Evolutionary conservation across 2,329 filamentous ascomycete genomes (phyloP).

Genomic region (Neofusicoccum kwambonambiense): DNA sequence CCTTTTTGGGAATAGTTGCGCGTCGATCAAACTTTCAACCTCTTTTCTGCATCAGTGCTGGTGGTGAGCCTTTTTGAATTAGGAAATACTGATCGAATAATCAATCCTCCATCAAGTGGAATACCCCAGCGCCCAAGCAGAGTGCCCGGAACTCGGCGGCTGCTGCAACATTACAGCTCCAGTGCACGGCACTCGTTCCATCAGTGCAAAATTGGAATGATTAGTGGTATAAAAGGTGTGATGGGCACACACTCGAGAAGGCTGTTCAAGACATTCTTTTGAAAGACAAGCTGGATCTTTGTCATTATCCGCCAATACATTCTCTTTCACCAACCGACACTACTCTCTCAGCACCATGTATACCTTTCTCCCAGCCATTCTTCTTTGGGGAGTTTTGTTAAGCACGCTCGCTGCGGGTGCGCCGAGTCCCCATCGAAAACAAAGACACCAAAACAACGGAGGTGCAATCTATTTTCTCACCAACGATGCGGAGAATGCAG

Average conservation of each 20-base stretch:
- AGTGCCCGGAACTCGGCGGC: too few species aligned
- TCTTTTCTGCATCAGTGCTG: not conserved
- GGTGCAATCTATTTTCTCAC: slow-evolving; percentile 59
- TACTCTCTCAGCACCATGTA: too few species aligned
- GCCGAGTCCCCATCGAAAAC: not conserved
- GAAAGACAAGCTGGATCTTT: not conserved
- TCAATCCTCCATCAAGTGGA: not conserved
- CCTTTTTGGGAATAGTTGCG: not conserved
- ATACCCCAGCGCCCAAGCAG: too few species aligned
- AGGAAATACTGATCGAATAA: not conserved
- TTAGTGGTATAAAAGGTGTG: not conserved
- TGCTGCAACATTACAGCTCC: too few species aligned
- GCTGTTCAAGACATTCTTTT: too few species aligned
- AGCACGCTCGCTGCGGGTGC: not conserved
- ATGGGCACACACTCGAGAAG: not conserved
- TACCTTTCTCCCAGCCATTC: not conserved
- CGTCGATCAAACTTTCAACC: not conserved
- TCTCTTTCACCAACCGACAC: too few species aligned
- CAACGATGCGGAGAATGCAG: slow-evolving; percentile 51
- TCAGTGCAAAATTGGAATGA: not conserved
- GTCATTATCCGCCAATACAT: too few species aligned
- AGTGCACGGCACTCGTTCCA: not conserved
- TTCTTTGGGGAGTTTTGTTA: not conserved
- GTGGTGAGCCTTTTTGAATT: not conserved
- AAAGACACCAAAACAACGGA: slow-evolving; percentile 8